phyloP scores from a whole-genome alignment of 371 early-diverging fungal species.

The Mucor velutinosus region DNA sequence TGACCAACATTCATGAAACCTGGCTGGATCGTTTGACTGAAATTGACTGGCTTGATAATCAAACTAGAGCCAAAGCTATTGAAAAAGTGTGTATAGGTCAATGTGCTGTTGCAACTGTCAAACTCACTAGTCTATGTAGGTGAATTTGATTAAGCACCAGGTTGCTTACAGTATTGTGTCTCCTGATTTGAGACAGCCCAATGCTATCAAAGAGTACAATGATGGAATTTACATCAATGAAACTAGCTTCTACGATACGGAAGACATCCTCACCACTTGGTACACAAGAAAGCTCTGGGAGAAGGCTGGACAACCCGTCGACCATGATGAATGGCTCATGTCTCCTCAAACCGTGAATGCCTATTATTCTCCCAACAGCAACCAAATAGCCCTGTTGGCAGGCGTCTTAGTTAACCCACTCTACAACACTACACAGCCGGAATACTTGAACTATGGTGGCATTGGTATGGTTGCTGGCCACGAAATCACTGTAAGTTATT shows the following conservation, averaged over 20 bases:
- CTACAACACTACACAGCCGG: constrained; percentile 42
- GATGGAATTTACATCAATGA: constrained; percentile 28
- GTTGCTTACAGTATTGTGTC: constrained; percentile 54
- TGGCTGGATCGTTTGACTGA: constrained; percentile 45
- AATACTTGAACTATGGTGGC: constrained; percentile 61
- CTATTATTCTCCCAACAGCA: constrained; percentile 21
- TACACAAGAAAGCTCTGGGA: constrained; percentile 26
- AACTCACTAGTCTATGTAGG: neutral
- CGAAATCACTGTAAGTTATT: constrained; percentile 56
- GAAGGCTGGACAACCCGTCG: constrained; percentile 36
- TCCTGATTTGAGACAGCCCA: constrained; percentile 52
- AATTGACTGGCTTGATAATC: constrained; percentile 59
- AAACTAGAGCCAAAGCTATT: constrained; percentile 50
- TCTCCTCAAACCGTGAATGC: constrained; percentile 61
- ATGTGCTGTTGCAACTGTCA: neutral
- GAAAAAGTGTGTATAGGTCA: constrained; percentile 47
- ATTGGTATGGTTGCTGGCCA: constrained; percentile 65
- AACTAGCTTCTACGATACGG: constrained; percentile 53
- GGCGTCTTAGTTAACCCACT: constrained; percentile 55
- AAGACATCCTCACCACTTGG: constrained; percentile 31
- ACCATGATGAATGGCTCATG: constrained; percentile 44
- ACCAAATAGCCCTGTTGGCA: constrained; percentile 59
- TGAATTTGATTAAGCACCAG: constrained; percentile 41
- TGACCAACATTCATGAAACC: constrained; percentile 34
- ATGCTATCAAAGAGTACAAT: constrained; percentile 47